Conservation (phyloP, 768 basidiomycete species). For the Kwoniella sp. region DNA sequence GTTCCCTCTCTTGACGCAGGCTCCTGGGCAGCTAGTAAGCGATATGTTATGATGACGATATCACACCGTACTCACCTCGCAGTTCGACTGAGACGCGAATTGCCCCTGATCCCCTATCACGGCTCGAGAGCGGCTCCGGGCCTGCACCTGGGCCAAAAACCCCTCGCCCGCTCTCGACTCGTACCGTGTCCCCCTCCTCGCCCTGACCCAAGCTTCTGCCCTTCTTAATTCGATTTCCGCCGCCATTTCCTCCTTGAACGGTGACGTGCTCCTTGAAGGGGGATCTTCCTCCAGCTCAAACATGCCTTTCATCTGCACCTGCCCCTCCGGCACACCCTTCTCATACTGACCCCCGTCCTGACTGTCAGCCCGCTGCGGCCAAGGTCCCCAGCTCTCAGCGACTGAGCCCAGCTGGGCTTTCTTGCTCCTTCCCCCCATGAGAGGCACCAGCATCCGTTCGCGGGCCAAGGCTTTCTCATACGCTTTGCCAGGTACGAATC, state of each 20-base stretch:
- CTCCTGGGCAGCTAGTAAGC: no score
- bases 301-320: slow-evolving; percentile 25
- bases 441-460: slow-evolving; percentile 10
- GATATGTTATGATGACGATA: no score
- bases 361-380: background rate
- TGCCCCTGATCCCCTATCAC: no score
- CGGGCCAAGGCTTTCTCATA: slow-evolving; percentile 6
- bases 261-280: slow-evolving; percentile 25
- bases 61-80: no score
- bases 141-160: no score
- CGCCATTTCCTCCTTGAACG: slow-evolving; percentile 15
- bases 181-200: slow-evolving; percentile 2
- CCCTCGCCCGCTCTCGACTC: background rate
- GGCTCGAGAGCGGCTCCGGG: no score
- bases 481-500: slow-evolving; percentile 1
- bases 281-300: slow-evolving; percentile 34
- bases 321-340: background rate
- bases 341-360: background rate
- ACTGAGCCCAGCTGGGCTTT: slow-evolving; percentile 33
- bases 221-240: background rate
- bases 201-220: slow-evolving; percentile 1
- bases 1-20: no score
- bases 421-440: slow-evolving; percentile 31
- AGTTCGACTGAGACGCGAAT: no score
- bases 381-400: slow-evolving; percentile 29